Evolutionary conservation across 306 rosid species (phyloP), one percentile per base, ranked within the genome.

Genomic region (Ormosia semicastrata): DNA sequence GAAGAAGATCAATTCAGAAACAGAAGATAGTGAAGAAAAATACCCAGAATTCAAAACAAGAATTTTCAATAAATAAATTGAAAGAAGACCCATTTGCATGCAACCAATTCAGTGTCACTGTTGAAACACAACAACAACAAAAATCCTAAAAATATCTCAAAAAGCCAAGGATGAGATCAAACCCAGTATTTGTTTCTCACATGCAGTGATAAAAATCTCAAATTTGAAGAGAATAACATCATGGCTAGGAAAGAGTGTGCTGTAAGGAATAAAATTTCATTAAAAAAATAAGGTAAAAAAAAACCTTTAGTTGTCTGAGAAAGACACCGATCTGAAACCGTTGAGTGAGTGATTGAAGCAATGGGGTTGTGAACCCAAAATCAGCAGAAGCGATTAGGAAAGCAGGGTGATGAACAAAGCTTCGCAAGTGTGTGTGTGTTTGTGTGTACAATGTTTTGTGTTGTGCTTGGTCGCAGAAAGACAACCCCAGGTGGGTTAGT

Each of bases 61-160:
- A 2, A 6, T 14, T 70, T 71, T 50, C 34, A 77, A 6, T 14
- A 32, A 44, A 58, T 3, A 47, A 75, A 43, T 8, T 5, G 40
- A 37, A 50, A 75, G 49, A 85, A 65, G 50, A 83, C 64, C 46
- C 82, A 72, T 56, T 43, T 90, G 90, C 91, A 90, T 90, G 93
- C 87, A 88, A 84, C 37, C 33, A 74, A 63, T 75, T 90, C 82
- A 81, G 81, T 77, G 76, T 8, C 78, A 75, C 63, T 50, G 5
- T 18, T 30, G 41, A 89, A 73, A 37, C 36, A 75, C 33, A 29
- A 39, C 24, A 76, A 62, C 7, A 33, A 34, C 2, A 8, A 10
- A 47, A 3, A 49, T 17, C 2, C 34, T 18, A 66, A 80, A 58
- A 68, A 30, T 5, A 39, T 63, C 62, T 40, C 30, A 36, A 59